A percentile compares a stretch with the other conserved stretches of the same genome.
Evolutionary conservation across 2,329 filamentous ascomycete species (phyloP).

Genomic region (Colletotrichum nymphaeae): DNA sequence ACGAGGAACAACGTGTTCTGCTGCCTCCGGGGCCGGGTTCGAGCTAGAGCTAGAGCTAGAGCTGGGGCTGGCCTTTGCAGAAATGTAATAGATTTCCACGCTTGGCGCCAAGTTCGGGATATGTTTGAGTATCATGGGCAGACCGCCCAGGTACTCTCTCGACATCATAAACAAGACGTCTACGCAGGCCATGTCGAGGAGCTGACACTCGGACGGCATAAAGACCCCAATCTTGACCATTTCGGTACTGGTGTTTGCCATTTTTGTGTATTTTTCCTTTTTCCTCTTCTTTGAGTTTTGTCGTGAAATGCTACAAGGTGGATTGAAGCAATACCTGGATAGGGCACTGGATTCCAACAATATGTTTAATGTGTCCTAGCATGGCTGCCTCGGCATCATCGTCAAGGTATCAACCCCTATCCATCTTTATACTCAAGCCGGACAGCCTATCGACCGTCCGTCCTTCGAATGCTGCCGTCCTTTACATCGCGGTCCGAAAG

Average conservation of each 20-base stretch:
- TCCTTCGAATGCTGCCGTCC: not conserved
- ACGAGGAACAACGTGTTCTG: conserved; percentile 36
- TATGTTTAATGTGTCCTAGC: not conserved
- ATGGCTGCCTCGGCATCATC: not conserved
- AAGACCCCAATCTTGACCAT: conserved; percentile 62
- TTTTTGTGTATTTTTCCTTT: not conserved
- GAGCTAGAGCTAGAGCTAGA: not conserved
- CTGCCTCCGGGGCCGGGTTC: conserved; percentile 38
- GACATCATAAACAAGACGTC: conserved; percentile 61
- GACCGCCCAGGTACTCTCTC: conserved; percentile 53
- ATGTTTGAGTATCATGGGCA: conserved; percentile 45
- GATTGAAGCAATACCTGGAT: not conserved
- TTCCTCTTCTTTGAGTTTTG: not conserved
- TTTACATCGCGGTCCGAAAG: not conserved
- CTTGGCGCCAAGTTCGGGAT: conserved; percentile 54
- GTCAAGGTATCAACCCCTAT: not conserved
- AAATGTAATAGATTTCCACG: conserved; percentile 60
- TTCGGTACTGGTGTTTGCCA: conserved; percentile 33
- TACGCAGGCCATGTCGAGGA: conserved; percentile 62
- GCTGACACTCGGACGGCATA: conserved; percentile 57
- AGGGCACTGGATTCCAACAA: too few species aligned
- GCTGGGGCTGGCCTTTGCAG: conserved; percentile 37
- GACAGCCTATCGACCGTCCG: not conserved
- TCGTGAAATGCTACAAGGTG: not conserved
- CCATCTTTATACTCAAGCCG: not conserved